Percentiles rank a stretch among this genome's conserved stretches.
These are phyloP conservation scores for Paramyrothecium sp. DNA, from an alignment of 2,329 filamentous ascomycete genomes.

Conservation along the genomic window DNA sequence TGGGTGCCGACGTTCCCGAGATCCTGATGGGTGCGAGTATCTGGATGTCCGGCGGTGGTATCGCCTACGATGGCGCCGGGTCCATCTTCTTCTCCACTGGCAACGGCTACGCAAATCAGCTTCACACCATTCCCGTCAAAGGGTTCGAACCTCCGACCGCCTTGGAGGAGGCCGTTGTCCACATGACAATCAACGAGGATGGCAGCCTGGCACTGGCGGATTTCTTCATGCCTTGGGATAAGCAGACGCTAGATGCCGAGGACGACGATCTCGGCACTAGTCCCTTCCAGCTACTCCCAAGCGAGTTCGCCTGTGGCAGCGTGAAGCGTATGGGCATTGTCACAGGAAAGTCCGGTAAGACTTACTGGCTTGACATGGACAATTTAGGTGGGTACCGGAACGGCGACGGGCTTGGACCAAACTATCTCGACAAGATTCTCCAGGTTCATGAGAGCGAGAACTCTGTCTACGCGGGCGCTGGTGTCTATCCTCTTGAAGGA, in stretches of 20 bases:
- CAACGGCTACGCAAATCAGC: slow-evolving; percentile 38
- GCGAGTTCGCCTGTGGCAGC: slow-evolving; percentile 39
- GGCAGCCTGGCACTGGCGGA: slow-evolving; percentile 44
- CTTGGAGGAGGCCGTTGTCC: slow-evolving; percentile 43
- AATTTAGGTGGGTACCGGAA: slow-evolving; percentile 38
- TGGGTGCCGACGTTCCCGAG: slow-evolving; percentile 35
- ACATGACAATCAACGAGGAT: slow-evolving; percentile 36
- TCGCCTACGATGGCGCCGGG: slow-evolving; percentile 34
- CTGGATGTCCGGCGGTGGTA: slow-evolving; percentile 38
- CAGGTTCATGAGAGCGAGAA: slow-evolving; percentile 42
- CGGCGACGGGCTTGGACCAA: slow-evolving; percentile 12
- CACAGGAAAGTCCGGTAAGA: slow-evolving; percentile 50
- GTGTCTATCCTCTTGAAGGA: slow-evolving; percentile 46
- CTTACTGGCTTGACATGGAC: slow-evolving; percentile 41
- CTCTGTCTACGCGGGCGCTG: slow-evolving; percentile 44
- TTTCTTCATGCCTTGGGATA: slow-evolving; percentile 55
- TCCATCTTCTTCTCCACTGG: slow-evolving; percentile 37
- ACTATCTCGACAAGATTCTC: slow-evolving; percentile 38
- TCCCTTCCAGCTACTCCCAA: slow-evolving; percentile 40
- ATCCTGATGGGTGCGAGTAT: slow-evolving; percentile 40
- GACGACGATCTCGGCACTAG: slow-evolving; percentile 49
- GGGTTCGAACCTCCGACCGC: slow-evolving; percentile 37
- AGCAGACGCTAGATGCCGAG: slow-evolving; percentile 45
- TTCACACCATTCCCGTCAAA: slow-evolving; percentile 33
- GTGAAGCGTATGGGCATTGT: slow-evolving; percentile 46